These are phyloP conservation scores for Thielaviopsis punctulata DNA, from an alignment of 2,329 filamentous ascomycete genomes.

Conservation along the genomic window DNA sequence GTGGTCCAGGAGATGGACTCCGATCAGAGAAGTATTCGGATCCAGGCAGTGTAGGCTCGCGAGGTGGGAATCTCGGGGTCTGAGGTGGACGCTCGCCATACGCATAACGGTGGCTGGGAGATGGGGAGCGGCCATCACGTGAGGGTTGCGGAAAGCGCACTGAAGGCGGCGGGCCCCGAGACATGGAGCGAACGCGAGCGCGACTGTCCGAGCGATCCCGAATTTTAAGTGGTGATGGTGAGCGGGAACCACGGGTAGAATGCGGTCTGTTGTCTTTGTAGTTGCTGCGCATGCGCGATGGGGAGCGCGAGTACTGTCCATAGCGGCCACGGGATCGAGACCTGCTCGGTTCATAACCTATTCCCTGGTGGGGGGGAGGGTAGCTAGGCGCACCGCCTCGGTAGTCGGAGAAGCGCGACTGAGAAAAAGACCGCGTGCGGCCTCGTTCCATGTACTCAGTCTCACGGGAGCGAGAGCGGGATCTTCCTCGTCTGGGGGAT, in stretches of 20 bases:
- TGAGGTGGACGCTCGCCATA: not conserved
- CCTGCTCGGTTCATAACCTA: not conserved
- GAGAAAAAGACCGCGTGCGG: not conserved
- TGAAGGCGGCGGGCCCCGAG: slow-evolving; percentile 2
- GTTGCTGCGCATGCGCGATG: not conserved
- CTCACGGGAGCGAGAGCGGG: not conserved
- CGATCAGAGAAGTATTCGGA: slow-evolving; percentile 6
- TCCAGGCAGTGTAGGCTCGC: not conserved
- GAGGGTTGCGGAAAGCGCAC: slow-evolving; percentile 3
- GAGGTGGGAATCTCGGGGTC: not conserved
- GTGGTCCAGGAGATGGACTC: slow-evolving; percentile 21
- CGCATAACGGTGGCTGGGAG: not conserved
- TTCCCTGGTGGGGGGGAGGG: not conserved
- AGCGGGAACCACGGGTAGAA: not conserved
- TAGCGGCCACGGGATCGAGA: not conserved
- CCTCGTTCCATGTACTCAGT: not conserved
- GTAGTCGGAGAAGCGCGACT: not conserved
- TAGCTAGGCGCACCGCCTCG: not conserved
- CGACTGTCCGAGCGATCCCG: not conserved
- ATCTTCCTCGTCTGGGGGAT: not conserved
- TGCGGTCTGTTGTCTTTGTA: not conserved
- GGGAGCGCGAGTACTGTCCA: not conserved
- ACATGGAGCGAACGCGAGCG: slow-evolving; percentile 5
- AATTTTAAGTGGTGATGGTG: not conserved
- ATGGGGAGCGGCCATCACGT: not conserved